Base-by-base conservation (phyloP, 2,329 filamentous ascomycete species). In the Colletotrichum limetticola region DNA sequence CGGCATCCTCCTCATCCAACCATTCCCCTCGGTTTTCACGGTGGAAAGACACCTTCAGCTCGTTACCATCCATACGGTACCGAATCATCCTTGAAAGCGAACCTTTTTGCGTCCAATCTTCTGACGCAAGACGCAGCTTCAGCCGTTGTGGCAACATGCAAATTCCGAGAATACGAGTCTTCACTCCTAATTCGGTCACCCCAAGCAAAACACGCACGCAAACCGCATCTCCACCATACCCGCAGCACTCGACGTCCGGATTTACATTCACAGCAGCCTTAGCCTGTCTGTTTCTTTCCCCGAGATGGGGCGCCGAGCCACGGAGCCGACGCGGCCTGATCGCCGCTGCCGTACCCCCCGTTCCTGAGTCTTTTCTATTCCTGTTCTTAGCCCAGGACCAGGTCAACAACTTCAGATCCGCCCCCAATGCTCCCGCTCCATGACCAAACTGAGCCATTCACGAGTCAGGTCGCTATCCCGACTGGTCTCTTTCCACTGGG, bases 61-160 rank as follows among this genome's bases (percentile, higher is more conserved):
- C 22, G 59, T 79, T 75, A 56, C 80, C 80, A 77, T 74, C 72
- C 60, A 69, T 46, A 72, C 72, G 80, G 79, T 82, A 82, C 78
- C 80, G 76, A 81, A 82, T 80, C 78, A 79, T n/a, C 77, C 14
- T 35, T 11, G 22, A 42, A 52, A 19, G 35, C 42, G 9, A 49
- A 64, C 37, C 49, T 6, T 42, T n/a, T 14, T 16, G 49, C 19
- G 14, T 65, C 22, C 56, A 32, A 58, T 60, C 19, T 66, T 59
- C 16, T 67, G 49, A 37, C 52, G 60, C 24, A 42, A n/a, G 24
- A 30, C 22, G 46, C 24, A 55, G 14, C 24, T 12, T 6, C 49
- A n/a, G n/a, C 22, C 65, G 14, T 35, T 52, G 28, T 19, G 19
- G 55, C 28, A 53, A 22, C n/a, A 24, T 22, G 46, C 28, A 42